Percentiles rank a stretch among this genome's conserved stretches.
phyloP scores from a whole-genome alignment of 108 stramenopile genomes.

The Fragilaria radians region DNA sequence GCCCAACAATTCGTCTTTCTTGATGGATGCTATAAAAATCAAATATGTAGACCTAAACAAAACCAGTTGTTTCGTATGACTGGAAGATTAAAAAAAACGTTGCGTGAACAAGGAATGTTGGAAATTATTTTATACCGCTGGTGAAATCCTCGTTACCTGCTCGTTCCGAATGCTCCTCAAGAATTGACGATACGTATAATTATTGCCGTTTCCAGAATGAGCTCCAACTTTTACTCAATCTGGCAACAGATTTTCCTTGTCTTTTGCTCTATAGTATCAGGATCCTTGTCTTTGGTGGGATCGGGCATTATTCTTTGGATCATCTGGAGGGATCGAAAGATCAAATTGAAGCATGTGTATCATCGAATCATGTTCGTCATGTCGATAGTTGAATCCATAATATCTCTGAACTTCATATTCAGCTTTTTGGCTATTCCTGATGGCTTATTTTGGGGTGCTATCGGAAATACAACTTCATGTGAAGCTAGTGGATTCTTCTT shows the following conservation, averaged over 20 bases:
- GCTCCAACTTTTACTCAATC: not conserved
- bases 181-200: too few relatives aligned
- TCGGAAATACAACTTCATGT: slow-evolving; percentile 34
- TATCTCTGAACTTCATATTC: not conserved
- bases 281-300: slow-evolving; percentile 1
- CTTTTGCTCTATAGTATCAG: not conserved
- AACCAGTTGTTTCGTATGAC: too few relatives aligned
- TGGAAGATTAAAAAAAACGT: too few relatives aligned
- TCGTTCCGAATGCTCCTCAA: too few relatives aligned
- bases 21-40: too few relatives aligned
- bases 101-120: too few relatives aligned
- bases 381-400: slow-evolving; percentile 13
- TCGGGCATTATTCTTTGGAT: slow-evolving; percentile 9
- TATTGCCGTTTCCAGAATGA: too few relatives aligned
- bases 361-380: slow-evolving; percentile 22
- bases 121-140: too few relatives aligned
- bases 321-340: not conserved
- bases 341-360: slow-evolving; percentile 12
- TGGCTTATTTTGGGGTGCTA: slow-evolving; percentile 18
- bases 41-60: too few relatives aligned
- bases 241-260: not conserved
- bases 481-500: slow-evolving; percentile 50
- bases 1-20: too few relatives aligned
- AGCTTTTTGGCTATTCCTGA: slow-evolving; percentile 10
- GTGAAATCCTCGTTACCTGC: too few relatives aligned